Evolutionary conservation across 768 basidiomycete species (phyloP).

Genomic region (Paxillus involutus): DNA sequence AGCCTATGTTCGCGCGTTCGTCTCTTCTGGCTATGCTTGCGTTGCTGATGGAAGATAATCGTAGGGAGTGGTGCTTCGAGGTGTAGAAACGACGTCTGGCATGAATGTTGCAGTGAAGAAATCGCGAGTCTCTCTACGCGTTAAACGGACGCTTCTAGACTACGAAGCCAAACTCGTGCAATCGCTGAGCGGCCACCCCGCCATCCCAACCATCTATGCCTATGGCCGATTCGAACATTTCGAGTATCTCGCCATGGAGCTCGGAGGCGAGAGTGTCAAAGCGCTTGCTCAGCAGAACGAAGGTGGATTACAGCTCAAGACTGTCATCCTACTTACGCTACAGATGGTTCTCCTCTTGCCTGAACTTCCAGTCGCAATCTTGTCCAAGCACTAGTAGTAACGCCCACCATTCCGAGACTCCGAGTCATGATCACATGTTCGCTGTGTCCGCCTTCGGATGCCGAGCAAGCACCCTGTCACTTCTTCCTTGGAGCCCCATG

Average conservation of each 20-base stretch:
- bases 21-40: too few species aligned
- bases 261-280: slow-evolving; percentile 8
- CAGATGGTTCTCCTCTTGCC: not conserved
- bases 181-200: slow-evolving; percentile 29
- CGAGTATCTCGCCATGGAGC: slow-evolving; percentile 34
- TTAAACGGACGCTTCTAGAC: slow-evolving; percentile 29
- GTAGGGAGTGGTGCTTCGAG: too few species aligned
- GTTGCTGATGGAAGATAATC: too few species aligned
- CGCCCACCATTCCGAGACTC: too few species aligned
- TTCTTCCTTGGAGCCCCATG: too few species aligned
- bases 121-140: slow-evolving; percentile 29
- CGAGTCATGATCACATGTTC: too few species aligned
- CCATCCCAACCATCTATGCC: slow-evolving; percentile 32
- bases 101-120: slow-evolving; percentile 22
- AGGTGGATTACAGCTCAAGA: slow-evolving; percentile 17
- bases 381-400: too few species aligned
- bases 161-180: slow-evolving; percentile 30
- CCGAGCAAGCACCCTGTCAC: too few species aligned
- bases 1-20: too few species aligned
- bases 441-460: too few species aligned
- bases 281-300: slow-evolving; percentile 12
- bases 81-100: too few species aligned
- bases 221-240: slow-evolving; percentile 34
- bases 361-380: too few species aligned
- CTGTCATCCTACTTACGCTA: slow-evolving; percentile 9